phyloP scores from a whole-genome alignment of 331 rosid species.

The Quercus phellos region DNA sequence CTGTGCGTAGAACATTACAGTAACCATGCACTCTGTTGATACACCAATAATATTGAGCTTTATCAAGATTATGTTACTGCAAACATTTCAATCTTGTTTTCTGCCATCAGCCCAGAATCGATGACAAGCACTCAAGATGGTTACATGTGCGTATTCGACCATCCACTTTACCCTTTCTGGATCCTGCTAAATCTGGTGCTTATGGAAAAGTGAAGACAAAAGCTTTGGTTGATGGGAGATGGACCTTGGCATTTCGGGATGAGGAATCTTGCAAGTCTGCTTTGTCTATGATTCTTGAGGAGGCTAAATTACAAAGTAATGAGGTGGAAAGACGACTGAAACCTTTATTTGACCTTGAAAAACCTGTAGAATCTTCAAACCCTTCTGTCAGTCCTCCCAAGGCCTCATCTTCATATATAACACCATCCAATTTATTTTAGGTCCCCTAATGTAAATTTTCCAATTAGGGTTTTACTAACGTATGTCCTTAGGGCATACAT shows the following conservation, averaged over 20 bases:
- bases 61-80: neutral
- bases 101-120: constrained; percentile 65
- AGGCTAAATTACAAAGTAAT: constrained; percentile 39
- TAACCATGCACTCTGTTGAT: neutral
- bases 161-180: constrained; percentile 55
- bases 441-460: constrained; percentile 13
- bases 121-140: constrained; percentile 72
- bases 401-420: constrained; percentile 33
- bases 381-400: constrained; percentile 21
- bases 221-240: constrained; percentile 84
- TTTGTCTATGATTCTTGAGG: constrained; percentile 58
- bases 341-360: constrained; percentile 58
- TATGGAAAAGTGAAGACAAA: constrained; percentile 40
- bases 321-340: constrained; percentile 77
- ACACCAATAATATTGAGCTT: neutral
- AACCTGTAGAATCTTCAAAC: constrained; percentile 28
- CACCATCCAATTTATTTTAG: constrained; percentile 38
- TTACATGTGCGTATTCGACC: constrained; percentile 85
- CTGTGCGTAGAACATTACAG: neutral
- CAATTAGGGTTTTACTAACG: constrained; percentile 20
- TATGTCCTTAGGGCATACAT: too few relatives aligned
- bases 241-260: constrained; percentile 84
- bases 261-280: constrained; percentile 74
- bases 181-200: constrained; percentile 46
- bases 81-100: constrained; percentile 12